phyloP scores from a whole-genome alignment of 352 stramenopile genomes.

The Globisporangium nodosum region DNA sequence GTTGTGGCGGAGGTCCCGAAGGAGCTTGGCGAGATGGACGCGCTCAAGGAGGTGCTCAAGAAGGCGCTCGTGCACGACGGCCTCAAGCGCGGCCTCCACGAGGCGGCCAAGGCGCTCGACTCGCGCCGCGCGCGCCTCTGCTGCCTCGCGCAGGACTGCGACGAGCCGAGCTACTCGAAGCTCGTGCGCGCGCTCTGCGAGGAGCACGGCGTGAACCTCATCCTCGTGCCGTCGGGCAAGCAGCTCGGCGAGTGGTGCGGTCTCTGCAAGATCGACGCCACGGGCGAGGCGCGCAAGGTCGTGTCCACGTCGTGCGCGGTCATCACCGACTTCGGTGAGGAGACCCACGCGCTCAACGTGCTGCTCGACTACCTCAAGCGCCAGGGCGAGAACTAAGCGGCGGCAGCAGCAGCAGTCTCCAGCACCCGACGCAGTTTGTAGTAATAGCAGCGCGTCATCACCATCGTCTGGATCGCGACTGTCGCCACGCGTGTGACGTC shows the following conservation, averaged over 20 bases:
- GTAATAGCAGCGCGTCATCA: not conserved
- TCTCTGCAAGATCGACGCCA: conserved; percentile 98
- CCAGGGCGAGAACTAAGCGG: conserved; percentile 84
- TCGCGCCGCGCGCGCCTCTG: conserved; percentile 96
- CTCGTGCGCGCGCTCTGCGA: conserved; percentile 96
- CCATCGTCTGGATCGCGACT: conserved; percentile 1
- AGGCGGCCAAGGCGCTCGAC: conserved; percentile 99
- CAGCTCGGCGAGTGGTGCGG: conserved; percentile 99
- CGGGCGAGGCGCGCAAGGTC: conserved; percentile 98
- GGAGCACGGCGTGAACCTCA: conserved; percentile 92
- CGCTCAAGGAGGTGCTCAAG: conserved; percentile 98
- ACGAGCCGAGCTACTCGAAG: conserved; percentile 99
- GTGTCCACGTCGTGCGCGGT: conserved; percentile 97
- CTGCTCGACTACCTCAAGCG: conserved; percentile 99
- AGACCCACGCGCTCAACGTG: conserved; percentile 96
- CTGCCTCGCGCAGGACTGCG: conserved; percentile 99
- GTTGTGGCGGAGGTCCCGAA: conserved; percentile 90
- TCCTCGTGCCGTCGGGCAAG: conserved; percentile 92
- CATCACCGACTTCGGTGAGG: conserved; percentile 99
- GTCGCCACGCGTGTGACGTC: not conserved
- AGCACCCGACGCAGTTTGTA: not conserved
- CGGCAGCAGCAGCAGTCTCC: conserved; percentile 2
- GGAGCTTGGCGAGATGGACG: conserved; percentile 96
- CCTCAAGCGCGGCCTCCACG: conserved; percentile 98
- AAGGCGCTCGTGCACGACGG: conserved; percentile 99